These are phyloP conservation scores for Pseudogymnoascus sp. DNA, from an alignment of 2,329 filamentous ascomycete species.

Conservation along the genomic window DNA sequence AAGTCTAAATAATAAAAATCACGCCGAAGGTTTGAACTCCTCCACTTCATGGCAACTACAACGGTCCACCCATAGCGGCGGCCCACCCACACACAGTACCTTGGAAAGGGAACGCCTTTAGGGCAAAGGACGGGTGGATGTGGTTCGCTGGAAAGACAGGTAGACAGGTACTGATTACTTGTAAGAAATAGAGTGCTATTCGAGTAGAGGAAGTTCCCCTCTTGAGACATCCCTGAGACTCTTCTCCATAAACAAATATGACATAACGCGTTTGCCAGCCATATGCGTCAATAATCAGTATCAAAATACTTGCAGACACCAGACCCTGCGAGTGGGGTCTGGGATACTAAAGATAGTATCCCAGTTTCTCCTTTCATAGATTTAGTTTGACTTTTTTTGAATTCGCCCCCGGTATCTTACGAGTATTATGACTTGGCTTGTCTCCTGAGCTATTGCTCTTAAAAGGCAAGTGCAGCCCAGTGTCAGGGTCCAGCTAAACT, in stretches of 20 bases:
- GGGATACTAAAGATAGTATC: neutral
- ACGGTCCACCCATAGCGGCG: neutral
- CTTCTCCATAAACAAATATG: neutral
- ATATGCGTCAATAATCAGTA: neutral
- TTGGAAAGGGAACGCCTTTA: neutral
- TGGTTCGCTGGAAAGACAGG: neutral
- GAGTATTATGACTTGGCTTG: neutral
- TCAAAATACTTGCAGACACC: neutral
- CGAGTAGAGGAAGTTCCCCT: neutral
- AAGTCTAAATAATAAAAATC: constrained; percentile 3
- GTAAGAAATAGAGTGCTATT: neutral
- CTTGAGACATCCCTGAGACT: constrained; percentile 6
- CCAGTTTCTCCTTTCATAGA: neutral
- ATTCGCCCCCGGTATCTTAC: neutral
- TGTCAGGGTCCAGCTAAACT: neutral
- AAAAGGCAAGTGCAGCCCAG: neutral
- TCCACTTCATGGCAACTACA: constrained; percentile 6
- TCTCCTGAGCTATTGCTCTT: no score
- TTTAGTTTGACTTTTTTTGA: neutral
- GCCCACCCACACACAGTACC: constrained; percentile 2
- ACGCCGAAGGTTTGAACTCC: neutral
- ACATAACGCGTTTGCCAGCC: neutral
- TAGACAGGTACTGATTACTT: neutral
- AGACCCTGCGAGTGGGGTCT: neutral
- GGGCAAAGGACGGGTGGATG: neutral